Percentiles rank a stretch among this genome's conserved stretches.
Evolutionary conservation across 768 basidiomycete species (phyloP).

Genomic region (Rhodocollybia butyracea): DNA sequence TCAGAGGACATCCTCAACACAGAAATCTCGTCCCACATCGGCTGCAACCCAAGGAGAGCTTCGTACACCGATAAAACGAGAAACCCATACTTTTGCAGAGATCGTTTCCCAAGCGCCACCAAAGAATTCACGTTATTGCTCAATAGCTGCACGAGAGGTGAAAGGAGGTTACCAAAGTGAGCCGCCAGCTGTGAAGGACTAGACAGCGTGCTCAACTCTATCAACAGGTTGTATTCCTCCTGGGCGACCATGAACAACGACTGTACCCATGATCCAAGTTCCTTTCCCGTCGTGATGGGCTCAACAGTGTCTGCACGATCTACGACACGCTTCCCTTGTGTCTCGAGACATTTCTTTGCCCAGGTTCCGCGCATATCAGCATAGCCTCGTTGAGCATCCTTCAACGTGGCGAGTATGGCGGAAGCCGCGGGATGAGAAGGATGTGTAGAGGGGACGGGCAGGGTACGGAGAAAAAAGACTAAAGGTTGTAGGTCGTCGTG

Average conservation of each 20-base stretch:
- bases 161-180: constrained; percentile 59
- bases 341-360: constrained; percentile 72
- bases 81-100: constrained; percentile 75
- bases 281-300: constrained; percentile 60
- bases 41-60: constrained; percentile 51
- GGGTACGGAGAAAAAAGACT: constrained; percentile 63
- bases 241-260: constrained; percentile 60
- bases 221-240: constrained; percentile 67
- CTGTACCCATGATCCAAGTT: constrained; percentile 71
- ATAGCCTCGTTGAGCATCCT: constrained; percentile 78
- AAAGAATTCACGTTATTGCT: constrained; percentile 62
- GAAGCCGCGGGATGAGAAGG: constrained; percentile 78
- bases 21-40: constrained; percentile 67
- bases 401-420: constrained; percentile 59
- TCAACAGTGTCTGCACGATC: constrained; percentile 71
- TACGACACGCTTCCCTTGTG: constrained; percentile 62
- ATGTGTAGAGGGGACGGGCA: constrained; percentile 76
- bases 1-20: constrained; percentile 41
- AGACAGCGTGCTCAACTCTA: constrained; percentile 61
- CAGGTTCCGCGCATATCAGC: constrained; percentile 85
- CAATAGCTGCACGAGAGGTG: constrained; percentile 65
- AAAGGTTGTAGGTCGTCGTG: constrained; percentile 57
- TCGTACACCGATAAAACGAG: constrained; percentile 74
- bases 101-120: constrained; percentile 65
- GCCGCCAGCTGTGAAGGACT: constrained; percentile 46